These are phyloP conservation scores for Camellia lanceoleosa DNA, from an alignment of 148 eudicot species.

Conservation along the genomic window DNA sequence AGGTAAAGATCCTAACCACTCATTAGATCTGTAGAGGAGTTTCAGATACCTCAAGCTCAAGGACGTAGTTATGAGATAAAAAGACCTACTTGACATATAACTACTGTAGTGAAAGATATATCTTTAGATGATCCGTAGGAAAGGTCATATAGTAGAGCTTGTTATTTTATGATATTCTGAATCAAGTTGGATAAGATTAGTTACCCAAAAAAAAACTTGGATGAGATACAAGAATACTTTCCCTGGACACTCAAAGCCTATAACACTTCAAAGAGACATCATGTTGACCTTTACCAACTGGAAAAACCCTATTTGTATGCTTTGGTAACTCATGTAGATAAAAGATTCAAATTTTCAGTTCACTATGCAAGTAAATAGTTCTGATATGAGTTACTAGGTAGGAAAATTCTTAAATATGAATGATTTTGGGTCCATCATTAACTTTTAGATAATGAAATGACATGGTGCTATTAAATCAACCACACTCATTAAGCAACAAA, in stretches of 20 bases:
- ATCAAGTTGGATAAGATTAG: not conserved
- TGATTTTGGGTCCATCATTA: not conserved
- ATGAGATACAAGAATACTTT: not conserved
- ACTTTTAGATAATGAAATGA: not conserved
- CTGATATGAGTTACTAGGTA: not conserved
- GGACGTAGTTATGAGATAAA: too few species aligned
- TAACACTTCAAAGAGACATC: not conserved
- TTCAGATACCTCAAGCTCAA: not conserved
- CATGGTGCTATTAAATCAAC: not conserved
- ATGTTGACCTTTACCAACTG: not conserved
- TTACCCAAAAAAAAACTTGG: not conserved
- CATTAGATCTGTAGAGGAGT: not conserved
- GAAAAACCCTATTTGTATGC: not conserved
- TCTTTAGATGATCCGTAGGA: not conserved
- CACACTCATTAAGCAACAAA: not conserved
- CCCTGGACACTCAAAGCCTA: not conserved
- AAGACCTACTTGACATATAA: too few species aligned
- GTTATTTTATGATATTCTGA: not conserved
- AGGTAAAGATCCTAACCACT: not conserved
- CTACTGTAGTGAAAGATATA: too few species aligned
- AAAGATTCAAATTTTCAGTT: slow-evolving; percentile 1
- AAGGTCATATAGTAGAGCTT: not conserved
- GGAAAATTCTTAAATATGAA: not conserved
- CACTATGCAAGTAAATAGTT: not conserved
- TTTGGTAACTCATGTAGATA: not conserved